phyloP scores from a whole-genome alignment of 2,329 filamentous ascomycete species.

The Claviceps fusiformis region DNA sequence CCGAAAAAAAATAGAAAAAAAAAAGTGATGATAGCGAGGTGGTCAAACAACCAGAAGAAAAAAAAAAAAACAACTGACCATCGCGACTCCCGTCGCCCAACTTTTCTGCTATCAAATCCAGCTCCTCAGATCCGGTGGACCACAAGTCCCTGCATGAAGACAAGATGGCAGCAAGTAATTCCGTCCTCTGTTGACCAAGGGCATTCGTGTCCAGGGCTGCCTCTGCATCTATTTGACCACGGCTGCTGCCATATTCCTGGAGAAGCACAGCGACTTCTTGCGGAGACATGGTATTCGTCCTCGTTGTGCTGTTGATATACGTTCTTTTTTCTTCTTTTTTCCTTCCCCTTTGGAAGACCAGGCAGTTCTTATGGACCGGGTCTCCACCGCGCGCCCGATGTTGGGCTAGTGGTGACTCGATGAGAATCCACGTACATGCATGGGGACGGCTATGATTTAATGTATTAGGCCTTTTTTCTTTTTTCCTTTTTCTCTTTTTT shows the following conservation, averaged over 20 bases:
- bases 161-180: constrained; percentile 25
- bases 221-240: constrained; percentile 14
- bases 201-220: constrained; percentile 13
- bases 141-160: constrained; percentile 26
- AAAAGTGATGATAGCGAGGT: background rate
- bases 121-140: constrained; percentile 23
- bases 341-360: background rate
- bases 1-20: background rate
- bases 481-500: background rate
- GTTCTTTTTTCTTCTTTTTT: background rate
- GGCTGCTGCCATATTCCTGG: constrained; percentile 17
- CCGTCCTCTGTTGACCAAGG: constrained; percentile 12
- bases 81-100: constrained; percentile 42
- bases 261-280: constrained; percentile 26
- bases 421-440: background rate
- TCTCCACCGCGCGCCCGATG: background rate
- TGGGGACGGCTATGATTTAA: background rate
- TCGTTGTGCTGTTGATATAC: constrained; percentile 2
- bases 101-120: constrained; percentile 36
- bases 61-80: constrained; percentile 25
- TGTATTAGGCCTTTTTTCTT: background rate
- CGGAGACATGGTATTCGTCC: constrained; percentile 17
- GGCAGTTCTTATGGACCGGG: background rate
- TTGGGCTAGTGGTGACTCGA: background rate
- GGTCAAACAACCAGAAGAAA: background rate